Evolutionary conservation across 768 basidiomycete genomes (phyloP).

Genomic region (Rhodocollybia butyracea): DNA sequence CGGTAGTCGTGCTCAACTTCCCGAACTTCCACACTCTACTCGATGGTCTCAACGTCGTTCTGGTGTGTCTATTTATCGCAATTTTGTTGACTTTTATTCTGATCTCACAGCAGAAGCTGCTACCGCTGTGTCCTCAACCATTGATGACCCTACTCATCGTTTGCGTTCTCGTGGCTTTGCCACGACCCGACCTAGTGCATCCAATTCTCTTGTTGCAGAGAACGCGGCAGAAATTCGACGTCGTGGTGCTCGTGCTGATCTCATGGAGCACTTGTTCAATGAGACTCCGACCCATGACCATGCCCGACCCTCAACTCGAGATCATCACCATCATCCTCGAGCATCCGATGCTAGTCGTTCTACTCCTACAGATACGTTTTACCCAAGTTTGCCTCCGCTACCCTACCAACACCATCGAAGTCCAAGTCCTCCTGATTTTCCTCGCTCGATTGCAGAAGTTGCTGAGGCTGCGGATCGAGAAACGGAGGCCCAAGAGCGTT

Average conservation of each 20-base stretch:
- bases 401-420: not conserved
- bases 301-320: not conserved
- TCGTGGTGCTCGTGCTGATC: constrained; percentile 5
- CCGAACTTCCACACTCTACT: not conserved
- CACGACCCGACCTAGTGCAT: constrained; percentile 6
- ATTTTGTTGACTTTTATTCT: not conserved
- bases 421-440: not conserved
- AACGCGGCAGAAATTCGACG: constrained; percentile 7
- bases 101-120: not conserved
- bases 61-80: not conserved
- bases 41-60: not conserved
- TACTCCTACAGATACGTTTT: not conserved
- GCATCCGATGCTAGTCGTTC: not conserved
- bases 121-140: not conserved
- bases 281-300: not conserved
- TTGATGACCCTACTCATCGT: not conserved
- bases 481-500: constrained; percentile 1
- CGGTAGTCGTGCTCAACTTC: not conserved
- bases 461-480: constrained; percentile 2
- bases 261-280: constrained; percentile 6
- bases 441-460: not conserved
- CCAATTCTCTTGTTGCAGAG: constrained; percentile 6
- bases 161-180: not conserved
- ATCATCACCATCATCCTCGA: not conserved
- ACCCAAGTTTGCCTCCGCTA: not conserved